Base-by-base conservation (phyloP, 2,329 filamentous ascomycete species). In the Ophiobolus disseminans region DNA sequence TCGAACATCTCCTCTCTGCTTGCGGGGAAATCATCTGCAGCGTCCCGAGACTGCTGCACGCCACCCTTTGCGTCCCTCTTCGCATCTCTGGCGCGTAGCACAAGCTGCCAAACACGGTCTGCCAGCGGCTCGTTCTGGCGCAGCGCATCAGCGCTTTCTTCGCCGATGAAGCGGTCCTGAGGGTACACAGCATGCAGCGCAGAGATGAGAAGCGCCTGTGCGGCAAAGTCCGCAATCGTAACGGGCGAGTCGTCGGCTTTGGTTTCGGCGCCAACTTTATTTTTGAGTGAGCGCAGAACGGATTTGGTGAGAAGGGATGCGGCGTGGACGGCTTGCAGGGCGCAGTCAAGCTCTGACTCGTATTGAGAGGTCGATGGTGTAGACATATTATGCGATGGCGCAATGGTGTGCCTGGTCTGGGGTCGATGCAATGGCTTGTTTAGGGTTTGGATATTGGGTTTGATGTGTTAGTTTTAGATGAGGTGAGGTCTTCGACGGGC, bases 211-310 rank as follows among this genome's bases (percentile, higher is more conserved):
- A 86, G 73, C 8, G 84, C 83, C 66, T 87, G 84, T 2, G 82
- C 80, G 31, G 82, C 84, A 62, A 86, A 86, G 64, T 87, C 84
- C 50, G 83, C 84, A 28, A 85, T 79, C 1, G 85, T 86, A 40
- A 87, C 85, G 19, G 84, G 84, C 0, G 80, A 81, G 39, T 77
- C 73, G 65, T 87, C 84, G 46, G 74, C 75, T 65, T 87, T 86
- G 61, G 80, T 77, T 42, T 85, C 73, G 17, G 75, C 76, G 46
- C 75, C 75, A 39, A 70, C 65, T 43, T 58, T 57, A 57, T 81
- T 80, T 53, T 77, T 74, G n/a, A 79, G 73, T 16, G 73, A 69
- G 32, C 74, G 74, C 17, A 81, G 73, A 58, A 85, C 68, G 49
- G 73, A 65, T 62, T 85, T 85, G 14, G 84, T 86, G 28, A 86